Conservation (phyloP, 305 asterid genomes). For the Fraxinus nigra region DNA sequence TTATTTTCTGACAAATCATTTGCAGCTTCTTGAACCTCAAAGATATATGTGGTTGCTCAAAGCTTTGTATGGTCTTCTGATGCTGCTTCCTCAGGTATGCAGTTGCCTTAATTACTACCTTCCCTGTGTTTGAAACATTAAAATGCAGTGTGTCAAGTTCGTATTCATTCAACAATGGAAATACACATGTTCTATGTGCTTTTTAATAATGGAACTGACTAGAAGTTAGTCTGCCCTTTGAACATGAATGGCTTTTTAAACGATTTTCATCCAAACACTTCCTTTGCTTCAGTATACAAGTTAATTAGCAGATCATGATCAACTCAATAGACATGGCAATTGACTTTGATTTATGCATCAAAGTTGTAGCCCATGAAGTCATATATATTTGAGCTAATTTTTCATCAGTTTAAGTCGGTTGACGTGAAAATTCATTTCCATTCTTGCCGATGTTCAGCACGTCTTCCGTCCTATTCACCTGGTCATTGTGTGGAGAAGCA, state of each 20-base stretch:
- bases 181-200: not conserved
- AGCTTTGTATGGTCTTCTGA: constrained; percentile 92
- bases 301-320: not conserved
- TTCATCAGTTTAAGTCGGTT: not conserved
- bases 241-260: not conserved
- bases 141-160: not conserved
- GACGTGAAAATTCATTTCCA: not conserved
- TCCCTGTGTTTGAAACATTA: constrained; percentile 10
- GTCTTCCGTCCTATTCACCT: not conserved
- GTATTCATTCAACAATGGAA: not conserved
- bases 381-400: not conserved
- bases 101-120: not conserved
- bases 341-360: not conserved
- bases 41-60: constrained; percentile 87
- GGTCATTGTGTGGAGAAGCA: not conserved
- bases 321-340: not conserved
- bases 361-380: not conserved
- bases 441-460: not conserved
- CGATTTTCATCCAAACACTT: not conserved
- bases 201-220: not conserved
- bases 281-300: not conserved
- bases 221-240: not conserved
- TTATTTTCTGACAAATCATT: not conserved
- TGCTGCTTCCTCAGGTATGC: constrained; percentile 97
- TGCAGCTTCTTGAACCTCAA: constrained; percentile 99